phyloP scores from a whole-genome alignment of 192 early-diverging fungal species.

The Podila epicladia region DNA sequence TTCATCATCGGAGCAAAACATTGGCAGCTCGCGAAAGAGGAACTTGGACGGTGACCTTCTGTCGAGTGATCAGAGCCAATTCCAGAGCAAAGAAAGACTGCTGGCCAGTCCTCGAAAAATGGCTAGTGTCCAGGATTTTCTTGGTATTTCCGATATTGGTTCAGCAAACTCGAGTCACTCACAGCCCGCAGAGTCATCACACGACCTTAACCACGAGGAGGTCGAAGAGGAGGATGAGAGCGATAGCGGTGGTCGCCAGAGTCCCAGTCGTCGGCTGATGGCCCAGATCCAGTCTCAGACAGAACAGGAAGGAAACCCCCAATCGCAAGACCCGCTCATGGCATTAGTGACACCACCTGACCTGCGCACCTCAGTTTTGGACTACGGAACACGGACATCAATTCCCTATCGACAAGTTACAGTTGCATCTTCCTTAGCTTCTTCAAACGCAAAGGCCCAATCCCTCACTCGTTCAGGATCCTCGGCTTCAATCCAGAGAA shows the following conservation, averaged over 20 bases:
- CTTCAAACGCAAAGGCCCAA: background rate
- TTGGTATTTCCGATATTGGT: slow-evolving; percentile 3
- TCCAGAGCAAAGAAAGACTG: slow-evolving; percentile 18
- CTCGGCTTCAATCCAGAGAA: background rate
- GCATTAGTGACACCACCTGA: slow-evolving; percentile 32
- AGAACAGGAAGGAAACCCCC: background rate
- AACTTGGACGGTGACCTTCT: slow-evolving; percentile 17
- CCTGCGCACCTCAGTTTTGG: slow-evolving; percentile 6
- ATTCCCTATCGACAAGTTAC: slow-evolving; percentile 3
- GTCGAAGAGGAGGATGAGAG: background rate
- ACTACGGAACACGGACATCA: slow-evolving; percentile 4
- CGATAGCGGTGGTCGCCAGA: slow-evolving; percentile 5
- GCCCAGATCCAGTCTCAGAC: slow-evolving; percentile 25
- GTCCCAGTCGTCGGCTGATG: slow-evolving; percentile 20
- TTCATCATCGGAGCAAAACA: background rate
- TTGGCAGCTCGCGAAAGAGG: slow-evolving; percentile 37
- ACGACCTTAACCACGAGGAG: background rate
- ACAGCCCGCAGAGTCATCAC: background rate
- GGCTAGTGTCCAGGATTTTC: slow-evolving; percentile 40
- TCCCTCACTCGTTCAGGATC: background rate
- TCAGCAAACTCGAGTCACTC: background rate
- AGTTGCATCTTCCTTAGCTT: background rate
- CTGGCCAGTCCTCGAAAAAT: slow-evolving; percentile 44
- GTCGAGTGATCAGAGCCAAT: background rate
- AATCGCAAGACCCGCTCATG: slow-evolving; percentile 19